A percentile compares a stretch with the other conserved stretches of the same genome.
These are phyloP conservation scores for Amphichorda felina DNA, from an alignment of 2,329 filamentous ascomycete species.

Conservation along the genomic window DNA sequence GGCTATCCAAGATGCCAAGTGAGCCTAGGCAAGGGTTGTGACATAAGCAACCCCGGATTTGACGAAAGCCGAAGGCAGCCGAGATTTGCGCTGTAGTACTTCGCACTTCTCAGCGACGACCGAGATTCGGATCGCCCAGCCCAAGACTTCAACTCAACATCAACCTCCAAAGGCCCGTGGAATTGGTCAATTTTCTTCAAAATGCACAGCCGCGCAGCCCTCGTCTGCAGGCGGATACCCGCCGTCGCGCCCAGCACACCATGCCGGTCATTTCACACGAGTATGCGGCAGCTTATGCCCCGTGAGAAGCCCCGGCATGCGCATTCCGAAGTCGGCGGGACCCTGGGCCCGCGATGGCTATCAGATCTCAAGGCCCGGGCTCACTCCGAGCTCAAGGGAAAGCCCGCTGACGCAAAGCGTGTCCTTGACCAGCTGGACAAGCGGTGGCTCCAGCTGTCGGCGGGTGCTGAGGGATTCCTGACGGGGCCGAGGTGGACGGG, in stretches of 20 bases:
- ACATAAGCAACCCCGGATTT: no score
- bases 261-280: neutral
- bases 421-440: slow-evolving; percentile 10
- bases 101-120: no score
- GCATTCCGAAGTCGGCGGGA: neutral
- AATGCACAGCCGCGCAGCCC: no score
- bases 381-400: neutral
- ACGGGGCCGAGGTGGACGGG: slow-evolving; percentile 46
- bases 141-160: no score
- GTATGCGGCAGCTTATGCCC: neutral
- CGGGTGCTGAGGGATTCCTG: slow-evolving; percentile 65
- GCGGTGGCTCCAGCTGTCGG: slow-evolving; percentile 60
- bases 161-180: no score
- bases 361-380: slow-evolving; percentile 1
- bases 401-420: neutral
- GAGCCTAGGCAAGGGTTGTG: no score
- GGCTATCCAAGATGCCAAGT: no score
- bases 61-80: no score
- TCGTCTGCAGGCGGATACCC: no score
- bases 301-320: neutral
- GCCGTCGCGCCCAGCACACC: neutral
- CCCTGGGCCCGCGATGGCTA: slow-evolving; percentile 3
- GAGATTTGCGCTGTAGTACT: no score
- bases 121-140: no score
- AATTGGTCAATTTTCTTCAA: no score